Percentiles rank a stretch among this genome's conserved stretches.
Conservation (phyloP, 495 filamentous ascomycete species). For the Hypoxylon fragiforme region DNA sequence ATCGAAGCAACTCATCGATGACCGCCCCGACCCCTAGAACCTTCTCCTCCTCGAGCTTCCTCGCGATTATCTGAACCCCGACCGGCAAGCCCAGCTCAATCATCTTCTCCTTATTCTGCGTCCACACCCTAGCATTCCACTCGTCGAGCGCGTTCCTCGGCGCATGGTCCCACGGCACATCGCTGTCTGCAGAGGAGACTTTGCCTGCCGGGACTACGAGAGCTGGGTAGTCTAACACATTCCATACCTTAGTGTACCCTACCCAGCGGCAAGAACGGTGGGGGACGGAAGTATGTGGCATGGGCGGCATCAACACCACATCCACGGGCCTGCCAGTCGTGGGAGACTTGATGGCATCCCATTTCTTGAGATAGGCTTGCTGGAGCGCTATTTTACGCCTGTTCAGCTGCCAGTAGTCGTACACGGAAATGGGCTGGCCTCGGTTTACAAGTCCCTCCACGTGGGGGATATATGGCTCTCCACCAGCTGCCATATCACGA, state of each 20-base stretch:
- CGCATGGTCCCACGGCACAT: slow-evolving; percentile 46
- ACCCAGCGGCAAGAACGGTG: slow-evolving; percentile 35
- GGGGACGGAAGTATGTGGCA: slow-evolving; percentile 41
- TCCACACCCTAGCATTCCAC: slow-evolving; percentile 41
- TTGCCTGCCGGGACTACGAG: slow-evolving; percentile 65
- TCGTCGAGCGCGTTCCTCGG: slow-evolving; percentile 41
- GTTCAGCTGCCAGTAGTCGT: slow-evolving; percentile 61
- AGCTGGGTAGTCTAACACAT: slow-evolving; percentile 70
- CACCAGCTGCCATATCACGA: slow-evolving; percentile 51
- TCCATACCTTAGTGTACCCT: slow-evolving; percentile 43
- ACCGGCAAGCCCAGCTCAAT: slow-evolving; percentile 79
- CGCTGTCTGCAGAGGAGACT: slow-evolving; percentile 32
- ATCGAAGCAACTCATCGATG: slow-evolving; percentile 61
- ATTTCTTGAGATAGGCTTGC: slow-evolving; percentile 31
- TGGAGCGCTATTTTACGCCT: slow-evolving; percentile 28
- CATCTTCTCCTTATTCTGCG: slow-evolving; percentile 61
- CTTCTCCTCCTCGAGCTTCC: slow-evolving; percentile 78
- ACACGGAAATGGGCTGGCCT: slow-evolving; percentile 60
- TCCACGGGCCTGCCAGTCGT: slow-evolving; percentile 29
- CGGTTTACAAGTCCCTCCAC: slow-evolving; percentile 45
- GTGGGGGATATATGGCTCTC: slow-evolving; percentile 58
- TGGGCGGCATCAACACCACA: slow-evolving; percentile 38
- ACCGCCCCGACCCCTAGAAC: slow-evolving; percentile 72
- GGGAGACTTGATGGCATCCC: slow-evolving; percentile 25
- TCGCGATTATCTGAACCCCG: slow-evolving; percentile 75